Percentiles rank a stretch among this genome's conserved stretches.
These are phyloP conservation scores for Penicillium goetzii DNA, from an alignment of 495 filamentous ascomycete species.

Conservation along the genomic window DNA sequence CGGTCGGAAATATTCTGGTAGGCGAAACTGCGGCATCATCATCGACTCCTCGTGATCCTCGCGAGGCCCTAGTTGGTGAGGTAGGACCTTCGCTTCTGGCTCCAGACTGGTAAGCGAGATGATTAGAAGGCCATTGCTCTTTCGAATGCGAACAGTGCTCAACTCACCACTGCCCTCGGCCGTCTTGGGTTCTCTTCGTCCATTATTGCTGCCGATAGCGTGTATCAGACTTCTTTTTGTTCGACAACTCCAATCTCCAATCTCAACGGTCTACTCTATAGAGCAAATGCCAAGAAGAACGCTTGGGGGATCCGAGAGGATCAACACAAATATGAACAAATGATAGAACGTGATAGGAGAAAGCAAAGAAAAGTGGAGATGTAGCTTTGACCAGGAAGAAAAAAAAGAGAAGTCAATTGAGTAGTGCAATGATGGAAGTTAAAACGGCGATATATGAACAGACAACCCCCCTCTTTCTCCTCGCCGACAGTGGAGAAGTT, in stretches of 20 bases:
- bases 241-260: not conserved
- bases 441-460: not conserved
- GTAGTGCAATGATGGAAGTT: not conserved
- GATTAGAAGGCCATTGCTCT: not conserved
- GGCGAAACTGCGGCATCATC: conserved; percentile 23
- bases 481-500: not conserved
- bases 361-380: not conserved
- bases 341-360: not conserved
- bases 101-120: not conserved
- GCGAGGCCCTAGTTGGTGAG: conserved; percentile 20
- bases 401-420: not conserved
- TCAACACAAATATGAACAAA: not conserved
- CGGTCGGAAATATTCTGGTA: conserved; percentile 11
- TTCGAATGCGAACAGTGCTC: not conserved
- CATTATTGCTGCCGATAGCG: conserved; percentile 6
- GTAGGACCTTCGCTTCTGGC: conserved; percentile 14
- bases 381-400: not conserved
- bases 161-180: conserved; percentile 18
- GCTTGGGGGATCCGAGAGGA: not conserved
- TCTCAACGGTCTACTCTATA: not conserved
- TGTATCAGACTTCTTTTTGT: not conserved
- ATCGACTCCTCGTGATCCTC: not conserved
- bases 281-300: not conserved
- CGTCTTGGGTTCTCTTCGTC: conserved; percentile 11
- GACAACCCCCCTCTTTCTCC: not conserved